phyloP scores from a whole-genome alignment of 495 filamentous ascomycete genomes.

The Neurospora sp. region DNA sequence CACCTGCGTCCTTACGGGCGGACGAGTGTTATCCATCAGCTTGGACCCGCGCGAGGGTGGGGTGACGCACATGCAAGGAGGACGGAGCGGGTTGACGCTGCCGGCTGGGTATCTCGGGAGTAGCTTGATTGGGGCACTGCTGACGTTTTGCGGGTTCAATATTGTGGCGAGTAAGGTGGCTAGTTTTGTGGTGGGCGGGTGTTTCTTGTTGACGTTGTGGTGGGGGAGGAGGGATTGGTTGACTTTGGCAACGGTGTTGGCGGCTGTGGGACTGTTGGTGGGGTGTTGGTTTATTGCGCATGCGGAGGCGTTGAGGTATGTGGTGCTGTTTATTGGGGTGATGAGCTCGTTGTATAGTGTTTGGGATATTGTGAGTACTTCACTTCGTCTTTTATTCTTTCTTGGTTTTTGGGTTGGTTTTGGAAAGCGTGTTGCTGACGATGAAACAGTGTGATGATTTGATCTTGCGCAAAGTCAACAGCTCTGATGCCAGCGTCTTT shows the following conservation, averaged over 20 bases:
- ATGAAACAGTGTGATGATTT: slow-evolving; percentile 56
- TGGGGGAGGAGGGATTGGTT: slow-evolving; percentile 72
- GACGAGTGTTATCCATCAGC: slow-evolving; percentile 54
- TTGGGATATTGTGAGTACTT: slow-evolving; percentile 65
- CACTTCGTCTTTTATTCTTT: slow-evolving; percentile 5
- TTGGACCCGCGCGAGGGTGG: slow-evolving; percentile 60
- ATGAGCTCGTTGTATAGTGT: slow-evolving; percentile 70
- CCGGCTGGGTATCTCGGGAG: slow-evolving; percentile 69
- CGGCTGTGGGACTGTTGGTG: slow-evolving; percentile 60
- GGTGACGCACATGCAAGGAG: slow-evolving; percentile 73
- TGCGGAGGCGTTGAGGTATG: slow-evolving; percentile 60
- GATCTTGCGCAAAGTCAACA: slow-evolving; percentile 74
- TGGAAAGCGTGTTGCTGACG: slow-evolving; percentile 1
- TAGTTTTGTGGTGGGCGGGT: slow-evolving; percentile 59
- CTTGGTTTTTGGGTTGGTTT: neutral
- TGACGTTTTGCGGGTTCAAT: slow-evolving; percentile 73
- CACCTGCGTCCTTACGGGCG: slow-evolving; percentile 61
- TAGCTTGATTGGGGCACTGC: slow-evolving; percentile 60
- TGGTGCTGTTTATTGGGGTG: slow-evolving; percentile 73
- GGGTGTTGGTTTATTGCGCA: slow-evolving; percentile 73
- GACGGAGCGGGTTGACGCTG: slow-evolving; percentile 58
- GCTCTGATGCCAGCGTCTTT: slow-evolving; percentile 72
- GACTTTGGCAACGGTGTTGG: slow-evolving; percentile 57
- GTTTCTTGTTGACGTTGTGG: slow-evolving; percentile 68
- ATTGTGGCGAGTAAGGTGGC: slow-evolving; percentile 72